Conservation (phyloP, 768 basidiomycete genomes). For the Coprinopsis marcescibilis region DNA sequence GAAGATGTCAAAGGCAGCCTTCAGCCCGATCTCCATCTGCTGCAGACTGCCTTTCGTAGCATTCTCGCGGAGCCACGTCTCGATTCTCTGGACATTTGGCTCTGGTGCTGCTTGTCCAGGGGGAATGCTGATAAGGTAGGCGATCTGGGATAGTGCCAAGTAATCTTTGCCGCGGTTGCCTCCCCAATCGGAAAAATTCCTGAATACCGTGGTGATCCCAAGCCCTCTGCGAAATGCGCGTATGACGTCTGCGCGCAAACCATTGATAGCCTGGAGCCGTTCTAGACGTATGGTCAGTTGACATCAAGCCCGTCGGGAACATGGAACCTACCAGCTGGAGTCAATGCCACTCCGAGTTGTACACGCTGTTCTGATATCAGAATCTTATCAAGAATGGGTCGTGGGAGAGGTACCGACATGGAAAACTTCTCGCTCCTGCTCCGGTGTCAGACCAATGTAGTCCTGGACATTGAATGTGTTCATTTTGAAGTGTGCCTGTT, state of each 20-base stretch:
- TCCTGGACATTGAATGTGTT: conserved; percentile 69
- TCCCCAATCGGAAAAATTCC: conserved; percentile 43
- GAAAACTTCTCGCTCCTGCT: conserved; percentile 63
- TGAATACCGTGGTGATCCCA: conserved; percentile 26
- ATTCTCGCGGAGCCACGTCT: conserved; percentile 17
- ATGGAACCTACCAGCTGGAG: conserved; percentile 43
- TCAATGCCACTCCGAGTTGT: conserved; percentile 72
- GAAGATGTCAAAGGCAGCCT: conserved; percentile 17
- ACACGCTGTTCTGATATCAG: conserved; percentile 46
- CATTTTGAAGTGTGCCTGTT: conserved; percentile 35
- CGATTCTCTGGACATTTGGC: conserved; percentile 18
- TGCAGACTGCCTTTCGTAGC: neutral
- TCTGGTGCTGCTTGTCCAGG: conserved; percentile 13
- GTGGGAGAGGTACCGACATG: conserved; percentile 45
- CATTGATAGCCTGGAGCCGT: conserved; percentile 61
- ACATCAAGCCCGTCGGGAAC: neutral
- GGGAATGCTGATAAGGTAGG: conserved; percentile 25
- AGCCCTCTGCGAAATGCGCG: conserved; percentile 48
- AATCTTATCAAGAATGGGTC: neutral
- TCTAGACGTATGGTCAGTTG: conserved; percentile 28
- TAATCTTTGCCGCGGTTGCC: conserved; percentile 48
- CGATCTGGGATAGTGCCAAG: conserved; percentile 49
- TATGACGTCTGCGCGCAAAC: conserved; percentile 51
- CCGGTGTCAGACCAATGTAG: conserved; percentile 50
- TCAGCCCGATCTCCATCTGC: neutral